These are phyloP conservation scores for Xylariaceae sp. DNA, from an alignment of 2,329 filamentous ascomycete species.

Conservation along the genomic window DNA sequence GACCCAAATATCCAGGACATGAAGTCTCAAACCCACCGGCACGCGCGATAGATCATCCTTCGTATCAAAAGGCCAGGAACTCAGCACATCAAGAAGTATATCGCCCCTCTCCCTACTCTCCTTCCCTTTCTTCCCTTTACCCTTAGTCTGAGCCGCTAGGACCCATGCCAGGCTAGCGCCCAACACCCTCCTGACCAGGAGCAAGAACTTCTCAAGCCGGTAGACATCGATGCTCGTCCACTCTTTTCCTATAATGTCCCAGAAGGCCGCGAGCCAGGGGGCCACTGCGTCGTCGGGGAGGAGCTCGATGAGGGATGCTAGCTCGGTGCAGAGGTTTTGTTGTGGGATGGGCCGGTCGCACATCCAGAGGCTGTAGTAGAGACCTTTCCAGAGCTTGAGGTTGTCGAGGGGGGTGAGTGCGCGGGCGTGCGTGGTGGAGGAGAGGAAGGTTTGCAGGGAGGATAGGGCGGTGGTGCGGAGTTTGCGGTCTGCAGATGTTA, in stretches of 20 bases:
- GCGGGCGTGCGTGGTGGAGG: conserved; percentile 46
- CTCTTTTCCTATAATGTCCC: conserved; percentile 65
- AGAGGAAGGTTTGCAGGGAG: conserved; percentile 75
- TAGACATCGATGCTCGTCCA: conserved; percentile 70
- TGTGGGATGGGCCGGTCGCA: conserved; percentile 85
- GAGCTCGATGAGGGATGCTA: conserved; percentile 64
- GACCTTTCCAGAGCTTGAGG: conserved; percentile 88
- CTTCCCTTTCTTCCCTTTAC: conserved; percentile 12
- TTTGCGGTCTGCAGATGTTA: conserved; percentile 59
- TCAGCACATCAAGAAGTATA: conserved; percentile 41
- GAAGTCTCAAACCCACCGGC: conserved; percentile 79
- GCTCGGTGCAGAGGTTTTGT: conserved; percentile 74
- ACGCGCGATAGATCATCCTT: conserved; percentile 49
- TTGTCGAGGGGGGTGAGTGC: conserved; percentile 66
- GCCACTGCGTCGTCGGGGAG: conserved; percentile 45
- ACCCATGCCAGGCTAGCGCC: conserved; percentile 61
- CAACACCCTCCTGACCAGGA: conserved; percentile 76
- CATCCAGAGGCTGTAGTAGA: conserved; percentile 94
- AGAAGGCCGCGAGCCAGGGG: conserved; percentile 61
- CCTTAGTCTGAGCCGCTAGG: conserved; percentile 14
- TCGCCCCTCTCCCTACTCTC: conserved; percentile 22
- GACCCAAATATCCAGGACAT: conserved; percentile 85
- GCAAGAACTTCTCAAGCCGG: conserved; percentile 88
- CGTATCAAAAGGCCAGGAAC: conserved; percentile 40
- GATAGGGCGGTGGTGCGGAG: conserved; percentile 72